Base-by-base conservation (phyloP, 2,329 filamentous ascomycete species). In the Colletotrichum sublineola region DNA sequence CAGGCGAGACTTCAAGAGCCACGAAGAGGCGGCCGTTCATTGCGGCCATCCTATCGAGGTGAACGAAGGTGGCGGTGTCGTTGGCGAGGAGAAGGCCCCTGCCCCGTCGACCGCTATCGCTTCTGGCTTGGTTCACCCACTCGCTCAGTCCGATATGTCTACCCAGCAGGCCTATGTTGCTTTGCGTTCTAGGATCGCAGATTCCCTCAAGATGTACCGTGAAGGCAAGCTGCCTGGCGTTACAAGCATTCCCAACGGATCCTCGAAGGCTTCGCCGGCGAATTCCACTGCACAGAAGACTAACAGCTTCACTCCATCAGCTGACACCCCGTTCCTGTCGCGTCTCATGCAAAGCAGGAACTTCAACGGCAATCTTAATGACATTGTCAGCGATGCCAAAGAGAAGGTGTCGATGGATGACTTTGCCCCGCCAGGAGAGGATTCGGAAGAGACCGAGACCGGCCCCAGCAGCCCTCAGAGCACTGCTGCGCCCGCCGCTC, bases 1-100 rank as follows among this genome's bases (percentile, higher is more conserved):
- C 83, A 93, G 93, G 80, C 89, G 94, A 71, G 95, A 97, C 75
- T 98, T 95, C 86, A 96, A 97, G 83, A 98, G 94, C 77, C 96
- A 99, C 79, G 96, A 98, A 81, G 94, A 95, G 78, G 96, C 96
- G 74, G 96, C 96, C 44, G 88, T 95, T 68, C 93, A 93, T 72
- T 97, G 94, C 77, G 96, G 96, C 64, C 92, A 95, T 76, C 90
- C 93, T 15, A 90, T 97, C 71, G 93, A 97, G 77, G 85, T 89
- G 74, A 88, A 92, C 75, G 90, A 92, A 66, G 81, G 81, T 38
- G 86, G 86, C 56, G 81, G 82, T 65, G 50, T 67, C 33, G 56
- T 73, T 44, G 63, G 84, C 84, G 66, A 86, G 71, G 77, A 78
- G 36, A 52, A 76, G n/a, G 64, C 75, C 20, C 50, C 64, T 36